phyloP scores from a whole-genome alignment of 345 rosid species.

The Toxicodendron radicans region DNA sequence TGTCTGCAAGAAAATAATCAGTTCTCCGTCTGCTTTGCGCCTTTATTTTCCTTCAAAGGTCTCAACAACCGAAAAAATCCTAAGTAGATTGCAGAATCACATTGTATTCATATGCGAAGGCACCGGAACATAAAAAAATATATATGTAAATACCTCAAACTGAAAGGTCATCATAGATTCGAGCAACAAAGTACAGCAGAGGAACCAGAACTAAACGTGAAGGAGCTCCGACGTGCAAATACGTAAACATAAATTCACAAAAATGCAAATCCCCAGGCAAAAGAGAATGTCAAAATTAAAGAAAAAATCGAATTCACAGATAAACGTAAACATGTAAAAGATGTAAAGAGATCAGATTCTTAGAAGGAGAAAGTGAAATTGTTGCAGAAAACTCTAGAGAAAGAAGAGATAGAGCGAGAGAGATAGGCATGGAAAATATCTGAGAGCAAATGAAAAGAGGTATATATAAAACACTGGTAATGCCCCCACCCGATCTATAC shows the following conservation, averaged over 20 bases:
- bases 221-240: slow-evolving; percentile 11
- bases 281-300: neutral
- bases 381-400: neutral
- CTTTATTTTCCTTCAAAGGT: slow-evolving; percentile 11
- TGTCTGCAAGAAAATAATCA: neutral
- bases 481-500: slow-evolving; percentile 44
- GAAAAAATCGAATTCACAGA: neutral
- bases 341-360: slow-evolving; percentile 16
- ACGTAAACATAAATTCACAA: slow-evolving; percentile 3
- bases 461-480: slow-evolving; percentile 15
- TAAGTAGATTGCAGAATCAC: slow-evolving; percentile 10
- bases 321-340: neutral
- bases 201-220: slow-evolving; percentile 21
- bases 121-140: neutral
- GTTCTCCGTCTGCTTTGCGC: neutral
- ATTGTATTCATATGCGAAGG: neutral
- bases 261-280: neutral
- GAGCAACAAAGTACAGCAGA: slow-evolving; percentile 9
- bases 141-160: slow-evolving; percentile 8
- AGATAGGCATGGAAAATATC: slow-evolving; percentile 23
- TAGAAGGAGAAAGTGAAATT: slow-evolving; percentile 2
- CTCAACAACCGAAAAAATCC: slow-evolving; percentile 25
- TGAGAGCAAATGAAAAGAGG: slow-evolving; percentile 11
- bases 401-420: slow-evolving; percentile 8
- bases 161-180: neutral